Evolutionary conservation across 257 asterid genomes (phyloP).

Genomic region (Solanum megistacrolobum): DNA sequence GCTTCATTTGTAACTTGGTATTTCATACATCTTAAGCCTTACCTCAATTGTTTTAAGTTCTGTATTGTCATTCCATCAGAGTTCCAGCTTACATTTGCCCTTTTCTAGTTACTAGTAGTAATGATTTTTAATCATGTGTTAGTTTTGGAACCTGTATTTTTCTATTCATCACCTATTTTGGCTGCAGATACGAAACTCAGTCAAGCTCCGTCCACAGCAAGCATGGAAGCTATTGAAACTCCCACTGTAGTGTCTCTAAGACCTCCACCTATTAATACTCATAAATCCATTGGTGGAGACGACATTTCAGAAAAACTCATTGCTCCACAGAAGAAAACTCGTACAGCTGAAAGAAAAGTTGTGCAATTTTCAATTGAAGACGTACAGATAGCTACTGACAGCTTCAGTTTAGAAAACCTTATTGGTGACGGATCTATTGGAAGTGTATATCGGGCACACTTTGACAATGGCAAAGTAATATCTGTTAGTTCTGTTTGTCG

Average conservation of each 20-base stretch:
- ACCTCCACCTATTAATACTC: conserved; percentile 74
- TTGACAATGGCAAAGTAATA: conserved; percentile 68
- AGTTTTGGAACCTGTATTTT: neutral
- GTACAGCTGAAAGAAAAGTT: conserved; percentile 40
- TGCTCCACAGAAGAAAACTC: conserved; percentile 46
- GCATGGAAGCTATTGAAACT: conserved; percentile 41
- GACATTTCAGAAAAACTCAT: conserved; percentile 50
- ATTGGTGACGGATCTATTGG: conserved; percentile 93
- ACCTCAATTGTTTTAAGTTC: neutral
- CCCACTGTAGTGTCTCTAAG: conserved; percentile 50
- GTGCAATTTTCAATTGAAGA: conserved; percentile 67
- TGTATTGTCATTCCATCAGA: neutral
- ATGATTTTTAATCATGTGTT: neutral
- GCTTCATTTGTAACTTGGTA: neutral
- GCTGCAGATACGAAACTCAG: conserved; percentile 46
- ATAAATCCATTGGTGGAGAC: conserved; percentile 65
- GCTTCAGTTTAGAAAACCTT: conserved; percentile 66
- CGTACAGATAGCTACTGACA: conserved; percentile 81
- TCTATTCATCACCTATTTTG: neutral
- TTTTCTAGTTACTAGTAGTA: neutral
- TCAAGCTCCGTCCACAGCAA: conserved; percentile 30
- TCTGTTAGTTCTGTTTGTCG: neutral
- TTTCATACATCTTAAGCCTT: neutral
- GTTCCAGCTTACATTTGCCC: neutral
- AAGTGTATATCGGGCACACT: conserved; percentile 75